phyloP scores from a whole-genome alignment of 257 asterid genomes.

The Schizonepeta tenuifolia region DNA sequence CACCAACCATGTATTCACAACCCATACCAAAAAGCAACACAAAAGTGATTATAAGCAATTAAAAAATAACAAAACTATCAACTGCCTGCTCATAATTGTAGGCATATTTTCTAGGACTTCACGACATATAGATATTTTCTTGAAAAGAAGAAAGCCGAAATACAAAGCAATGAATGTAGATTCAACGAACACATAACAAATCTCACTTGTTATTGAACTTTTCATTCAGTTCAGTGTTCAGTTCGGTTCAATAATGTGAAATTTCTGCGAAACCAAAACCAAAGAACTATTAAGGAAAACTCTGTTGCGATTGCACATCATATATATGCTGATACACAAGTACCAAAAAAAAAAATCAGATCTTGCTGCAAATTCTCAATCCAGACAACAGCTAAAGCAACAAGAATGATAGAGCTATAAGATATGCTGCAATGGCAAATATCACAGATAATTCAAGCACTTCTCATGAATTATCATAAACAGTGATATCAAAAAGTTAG shows the following conservation, averaged over 20 bases:
- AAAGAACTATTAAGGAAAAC: not conserved
- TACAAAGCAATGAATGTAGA: not conserved
- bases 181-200: not conserved
- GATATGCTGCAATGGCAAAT: not conserved
- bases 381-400: constrained; percentile 3
- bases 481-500: not conserved
- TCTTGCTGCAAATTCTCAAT: not conserved
- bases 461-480: not conserved
- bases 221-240: not conserved
- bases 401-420: not conserved
- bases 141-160: not conserved
- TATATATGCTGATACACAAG: not conserved
- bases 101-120: too few relatives aligned
- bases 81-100: too few relatives aligned
- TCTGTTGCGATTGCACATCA: constrained; percentile 6
- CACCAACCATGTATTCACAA: constrained; percentile 39
- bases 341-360: not conserved
- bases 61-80: not conserved
- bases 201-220: not conserved
- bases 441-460: not conserved
- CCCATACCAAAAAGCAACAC: not conserved
- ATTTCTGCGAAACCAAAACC: not conserved
- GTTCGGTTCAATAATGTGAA: not conserved
- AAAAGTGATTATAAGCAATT: not conserved
- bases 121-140: not conserved